Base-by-base conservation (phyloP, 805 yeast genomes). In the Nakazawaea wyomingensis region DNA sequence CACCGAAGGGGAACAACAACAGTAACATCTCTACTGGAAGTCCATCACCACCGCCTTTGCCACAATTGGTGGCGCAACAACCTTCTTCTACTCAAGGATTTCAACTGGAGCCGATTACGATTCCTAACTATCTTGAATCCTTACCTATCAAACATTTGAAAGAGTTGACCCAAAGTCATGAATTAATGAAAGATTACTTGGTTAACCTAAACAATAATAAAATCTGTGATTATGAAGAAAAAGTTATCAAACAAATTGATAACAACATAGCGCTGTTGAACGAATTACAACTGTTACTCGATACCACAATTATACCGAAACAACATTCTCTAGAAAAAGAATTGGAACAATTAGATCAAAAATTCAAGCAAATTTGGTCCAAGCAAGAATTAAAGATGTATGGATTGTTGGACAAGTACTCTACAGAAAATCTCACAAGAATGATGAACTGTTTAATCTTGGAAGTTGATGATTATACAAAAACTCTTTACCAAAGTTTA, bases 381-480 rank as follows among this genome's bases (percentile, higher is more conserved):
- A 27, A 6, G 5, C 26, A 27, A 9, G 46, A 43, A 22, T 34
- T 43, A 21, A 49, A 51, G 22, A 52, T 66, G 56, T 66, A 59
- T 47, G 57, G 54, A 13, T 54, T 52, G 28, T 48, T 58, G 18
- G 45, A 51, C 29, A 48, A 54, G 8, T 62, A 64, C 11, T 54
- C 62, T 5, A 40, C 44, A 9, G 32, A 39, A 2, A 43, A 31
- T 20, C 13, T 43, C 11, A 30, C 21, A 57, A 60, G 17, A 38
- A 41, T 1, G 52, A 34, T 43, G 43, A 27, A 19, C 3, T 19
- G 26, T 8, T 29, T 62, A 3, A 54, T 65, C 4, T 49, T 39
- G 8, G 63, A 69, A 20, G 48, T 68, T 2, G 62, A 65, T 47
- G 37, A 57, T 35, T 37, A 56, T 6, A 55, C 67, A 0, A 67